These are phyloP conservation scores for Dactylellina parvicollis DNA, from an alignment of 2,329 filamentous ascomycete species.

Conservation along the genomic window DNA sequence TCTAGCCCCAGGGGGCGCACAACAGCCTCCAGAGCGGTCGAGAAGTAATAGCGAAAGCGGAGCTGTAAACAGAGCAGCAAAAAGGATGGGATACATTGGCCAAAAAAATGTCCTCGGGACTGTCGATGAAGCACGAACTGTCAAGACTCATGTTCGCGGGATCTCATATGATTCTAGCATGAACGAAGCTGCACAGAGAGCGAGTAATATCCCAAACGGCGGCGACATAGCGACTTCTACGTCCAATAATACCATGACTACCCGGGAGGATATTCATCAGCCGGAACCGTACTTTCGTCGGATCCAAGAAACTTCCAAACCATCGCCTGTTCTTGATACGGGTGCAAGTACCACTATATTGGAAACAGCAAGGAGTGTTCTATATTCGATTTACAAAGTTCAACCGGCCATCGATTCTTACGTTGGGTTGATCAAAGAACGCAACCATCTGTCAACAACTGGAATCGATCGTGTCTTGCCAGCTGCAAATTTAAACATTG, in stretches of 20 bases:
- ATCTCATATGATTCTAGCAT: slow-evolving; percentile 53
- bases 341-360: slow-evolving; percentile 50
- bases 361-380: slow-evolving; percentile 57
- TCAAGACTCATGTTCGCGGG: slow-evolving; percentile 49
- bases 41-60: slow-evolving; percentile 52
- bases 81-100: slow-evolving; percentile 51
- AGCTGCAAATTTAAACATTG: slow-evolving; percentile 57
- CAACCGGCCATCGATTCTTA: slow-evolving; percentile 58
- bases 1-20: not conserved
- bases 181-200: slow-evolving; percentile 49
- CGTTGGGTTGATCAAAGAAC: slow-evolving; percentile 55
- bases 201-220: slow-evolving; percentile 39
- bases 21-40: slow-evolving; percentile 23
- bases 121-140: slow-evolving; percentile 44
- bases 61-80: slow-evolving; percentile 43
- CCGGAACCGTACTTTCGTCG: slow-evolving; percentile 57
- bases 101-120: slow-evolving; percentile 45
- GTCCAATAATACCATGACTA: slow-evolving; percentile 3
- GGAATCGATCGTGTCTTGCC: slow-evolving; percentile 57
- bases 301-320: slow-evolving; percentile 40
- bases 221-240: slow-evolving; percentile 18
- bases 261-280: slow-evolving; percentile 23
- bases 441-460: slow-evolving; percentile 54
- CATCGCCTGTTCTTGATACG: slow-evolving; percentile 44
- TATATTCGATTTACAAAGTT: slow-evolving; percentile 57